phyloP scores from a whole-genome alignment of 2,329 filamentous ascomycete genomes.

The Podosphaera aphanis region DNA sequence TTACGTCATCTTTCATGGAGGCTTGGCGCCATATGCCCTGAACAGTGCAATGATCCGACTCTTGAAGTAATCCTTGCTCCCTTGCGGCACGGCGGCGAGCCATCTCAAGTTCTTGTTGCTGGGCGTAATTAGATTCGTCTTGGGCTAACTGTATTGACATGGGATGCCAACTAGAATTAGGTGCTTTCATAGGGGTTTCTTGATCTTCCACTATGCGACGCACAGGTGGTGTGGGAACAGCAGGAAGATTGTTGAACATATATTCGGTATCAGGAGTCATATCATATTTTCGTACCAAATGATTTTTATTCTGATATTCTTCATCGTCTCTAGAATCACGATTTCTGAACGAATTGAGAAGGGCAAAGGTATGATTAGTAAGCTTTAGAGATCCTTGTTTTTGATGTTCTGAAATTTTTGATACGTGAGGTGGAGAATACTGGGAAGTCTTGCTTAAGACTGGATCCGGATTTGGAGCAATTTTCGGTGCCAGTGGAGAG shows the following conservation, averaged over 20 bases:
- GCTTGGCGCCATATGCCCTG: neutral
- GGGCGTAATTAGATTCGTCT: neutral
- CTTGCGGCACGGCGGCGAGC: neutral
- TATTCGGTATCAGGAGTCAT: neutral
- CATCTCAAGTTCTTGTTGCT: neutral
- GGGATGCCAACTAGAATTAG: neutral
- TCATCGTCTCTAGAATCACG: slow-evolving; percentile 7
- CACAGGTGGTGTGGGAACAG: neutral
- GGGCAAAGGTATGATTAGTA: slow-evolving; percentile 21
- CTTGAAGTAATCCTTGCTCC: neutral
- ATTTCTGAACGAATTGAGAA: slow-evolving; percentile 23
- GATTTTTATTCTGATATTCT: slow-evolving; percentile 3
- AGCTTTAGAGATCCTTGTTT: slow-evolving; percentile 15
- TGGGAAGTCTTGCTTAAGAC: slow-evolving; percentile 4
- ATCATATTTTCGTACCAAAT: slow-evolving; percentile 6
- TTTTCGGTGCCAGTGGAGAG: slow-evolving; percentile 14
- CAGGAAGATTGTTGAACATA: neutral
- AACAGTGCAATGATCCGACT: neutral
- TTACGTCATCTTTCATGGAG: neutral
- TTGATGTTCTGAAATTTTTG: slow-evolving; percentile 9
- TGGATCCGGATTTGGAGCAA: slow-evolving; percentile 4
- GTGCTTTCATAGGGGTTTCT: neutral
- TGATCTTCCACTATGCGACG: neutral
- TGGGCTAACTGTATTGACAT: neutral
- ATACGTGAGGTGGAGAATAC: slow-evolving; percentile 11